Evolutionary conservation across 352 stramenopile species (phyloP).

Genomic region (Pythium aphanidermatum): DNA sequence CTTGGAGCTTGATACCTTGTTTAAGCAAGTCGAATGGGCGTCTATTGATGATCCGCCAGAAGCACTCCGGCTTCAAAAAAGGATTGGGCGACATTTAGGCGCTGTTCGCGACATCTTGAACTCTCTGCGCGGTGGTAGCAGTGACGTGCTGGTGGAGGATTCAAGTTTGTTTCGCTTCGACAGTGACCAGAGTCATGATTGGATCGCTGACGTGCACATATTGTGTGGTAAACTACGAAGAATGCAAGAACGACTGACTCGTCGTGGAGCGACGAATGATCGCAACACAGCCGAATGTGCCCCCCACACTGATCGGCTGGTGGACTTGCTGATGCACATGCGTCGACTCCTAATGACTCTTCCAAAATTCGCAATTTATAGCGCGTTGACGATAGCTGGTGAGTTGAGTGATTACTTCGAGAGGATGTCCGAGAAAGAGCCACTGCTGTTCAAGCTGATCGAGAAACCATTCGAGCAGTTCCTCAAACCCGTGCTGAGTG

Average conservation of each 20-base stretch:
- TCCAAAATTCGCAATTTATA: not conserved
- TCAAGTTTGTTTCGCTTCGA: not conserved
- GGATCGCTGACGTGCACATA: no score
- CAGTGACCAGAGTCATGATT: not conserved
- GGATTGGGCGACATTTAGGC: not conserved
- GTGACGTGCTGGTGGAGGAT: not conserved
- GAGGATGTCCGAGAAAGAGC: not conserved
- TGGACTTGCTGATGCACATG: not conserved
- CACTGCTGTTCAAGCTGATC: constrained; percentile 13
- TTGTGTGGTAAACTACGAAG: no score
- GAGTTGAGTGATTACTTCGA: not conserved
- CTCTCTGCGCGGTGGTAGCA: not conserved
- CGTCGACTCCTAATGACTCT: not conserved
- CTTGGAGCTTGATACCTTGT: constrained; percentile 30
- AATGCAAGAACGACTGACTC: no score
- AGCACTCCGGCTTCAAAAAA: constrained; percentile 25
- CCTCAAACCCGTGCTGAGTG: constrained; percentile 29
- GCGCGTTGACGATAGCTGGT: not conserved
- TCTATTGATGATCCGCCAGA: constrained; percentile 30
- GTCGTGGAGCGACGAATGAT: no score
- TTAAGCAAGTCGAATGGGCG: constrained; percentile 60
- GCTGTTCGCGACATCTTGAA: not conserved
- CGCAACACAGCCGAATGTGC: no score
- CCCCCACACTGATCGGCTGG: no score
- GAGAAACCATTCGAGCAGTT: constrained; percentile 19